Evolutionary conservation across 2,329 filamentous ascomycete species (phyloP), one percentile per base, ranked within the genome.

Genomic region (Fonsecaea multimorphosa): DNA sequence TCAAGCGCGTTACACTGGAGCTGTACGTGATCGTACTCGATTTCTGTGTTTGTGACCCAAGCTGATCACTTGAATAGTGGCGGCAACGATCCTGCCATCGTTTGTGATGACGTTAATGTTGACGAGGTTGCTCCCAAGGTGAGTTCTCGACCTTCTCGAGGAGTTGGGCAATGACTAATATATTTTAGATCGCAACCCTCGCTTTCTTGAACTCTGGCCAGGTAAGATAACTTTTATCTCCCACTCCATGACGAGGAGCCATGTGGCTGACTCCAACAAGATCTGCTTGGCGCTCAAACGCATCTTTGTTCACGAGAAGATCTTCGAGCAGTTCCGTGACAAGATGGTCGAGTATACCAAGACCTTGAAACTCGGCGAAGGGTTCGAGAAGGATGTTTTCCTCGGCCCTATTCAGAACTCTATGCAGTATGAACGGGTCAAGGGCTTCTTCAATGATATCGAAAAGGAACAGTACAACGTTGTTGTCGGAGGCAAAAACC

Each of bases 231-330:
- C 19, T 29, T 19, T 36, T 16, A 14, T 14, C 8, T 36, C 12
- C 7, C 9, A 49, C 11, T 19, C 8, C 27, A 4, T 56, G 3
- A 7, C 16, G 9, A 16, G 8, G 5, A 7, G 40, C 14, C 32
- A 74, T 8, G 67, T 61, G 7, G 69, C 73, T 1, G 74, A 75
- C 6, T 70, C 60, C 3, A 68, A 68, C 3, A 78, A 81, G 65
- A 78, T 89, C 22, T 90, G 88, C 78, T 86, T 85, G 6, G 86
- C 87, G 5, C 89, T 86, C 0, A 88, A 86, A n/a, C 83, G 88
- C 12, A 82, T 91, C 16, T 78, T 89, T 1, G 87, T 91, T 1
- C 87, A 91, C 58, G 84, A 87, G 36, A 76, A 76, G 8, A 77
- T 87, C 51, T 83, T 86, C 55, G 87, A 91, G 38, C 80, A 85